These are phyloP conservation scores for Pseudogymnoascus sp. DNA, from an alignment of 2,329 filamentous ascomycete genomes.

Conservation along the genomic window DNA sequence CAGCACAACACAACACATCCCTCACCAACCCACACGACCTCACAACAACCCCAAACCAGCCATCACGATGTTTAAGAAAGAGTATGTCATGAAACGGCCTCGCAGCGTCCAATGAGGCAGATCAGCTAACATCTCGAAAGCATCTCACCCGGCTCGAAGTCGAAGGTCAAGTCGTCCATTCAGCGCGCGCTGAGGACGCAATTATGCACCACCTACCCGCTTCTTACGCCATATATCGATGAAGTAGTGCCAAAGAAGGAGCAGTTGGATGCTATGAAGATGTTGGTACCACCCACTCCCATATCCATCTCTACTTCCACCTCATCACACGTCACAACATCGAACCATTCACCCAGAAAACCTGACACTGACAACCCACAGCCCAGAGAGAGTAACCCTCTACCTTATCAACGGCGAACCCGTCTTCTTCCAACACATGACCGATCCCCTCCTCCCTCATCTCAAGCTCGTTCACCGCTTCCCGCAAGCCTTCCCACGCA, in stretches of 20 bases:
- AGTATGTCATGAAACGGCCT: slow-evolving; percentile 42
- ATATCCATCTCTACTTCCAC: neutral
- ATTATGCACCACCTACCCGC: slow-evolving; percentile 76
- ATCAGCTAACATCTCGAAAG: slow-evolving; percentile 37
- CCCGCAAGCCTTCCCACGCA: slow-evolving; percentile 70
- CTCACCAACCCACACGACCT: neutral
- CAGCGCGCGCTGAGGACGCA: slow-evolving; percentile 80
- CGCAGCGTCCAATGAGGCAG: slow-evolving; percentile 7
- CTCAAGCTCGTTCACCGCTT: slow-evolving; percentile 84
- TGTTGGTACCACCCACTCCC: slow-evolving; percentile 37
- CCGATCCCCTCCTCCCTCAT: slow-evolving; percentile 72
- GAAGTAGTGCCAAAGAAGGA: slow-evolving; percentile 93
- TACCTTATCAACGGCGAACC: slow-evolving; percentile 73
- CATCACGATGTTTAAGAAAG: slow-evolving; percentile 81
- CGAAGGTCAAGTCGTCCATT: slow-evolving; percentile 95
- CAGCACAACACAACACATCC: slow-evolving; percentile 22
- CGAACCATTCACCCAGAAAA: neutral
- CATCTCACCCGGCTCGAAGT: slow-evolving; percentile 70
- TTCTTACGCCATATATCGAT: slow-evolving; percentile 81
- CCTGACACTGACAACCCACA: slow-evolving; percentile 24
- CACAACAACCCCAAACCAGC: neutral
- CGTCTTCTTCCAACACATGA: slow-evolving; percentile 83
- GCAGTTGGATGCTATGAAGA: slow-evolving; percentile 82
- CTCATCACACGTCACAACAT: neutral
- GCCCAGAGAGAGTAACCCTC: slow-evolving; percentile 78